Base-by-base conservation (phyloP, 2,329 filamentous ascomycete genomes). In the Fusarium avenaceum region DNA sequence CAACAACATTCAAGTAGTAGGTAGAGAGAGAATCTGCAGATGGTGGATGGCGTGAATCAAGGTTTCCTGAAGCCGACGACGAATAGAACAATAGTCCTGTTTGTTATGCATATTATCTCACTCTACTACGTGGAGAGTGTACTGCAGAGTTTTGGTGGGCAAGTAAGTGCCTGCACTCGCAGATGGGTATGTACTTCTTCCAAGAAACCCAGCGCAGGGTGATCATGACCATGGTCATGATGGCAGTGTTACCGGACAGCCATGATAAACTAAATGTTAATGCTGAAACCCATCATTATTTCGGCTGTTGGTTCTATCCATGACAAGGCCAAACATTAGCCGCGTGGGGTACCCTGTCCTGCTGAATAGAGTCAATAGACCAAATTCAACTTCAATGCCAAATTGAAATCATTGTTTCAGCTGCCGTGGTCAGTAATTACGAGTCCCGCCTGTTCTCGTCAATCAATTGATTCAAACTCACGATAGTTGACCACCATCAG, bases 211-310 rank as follows among this genome's bases (percentile, higher is more conserved):
- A 35, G 39, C 26, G 20, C 33, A 35, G 60, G 45, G 39, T 28
- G 26, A 26, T 26, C 26, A 26, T 26, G 26, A 26, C 26, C 13
- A 33, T 53, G 44, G 51, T 40, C 52, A 63, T 69, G 66, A 69
- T 67, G 53, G 50, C 7, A 35, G 15, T n/a, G 17, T n/a, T 17
- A 45, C 28, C 17, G 20, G 24, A 19, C 43, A 46, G 32, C 66
- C 66, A 67, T 69, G 46, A 68, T 24, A 24, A 24, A 7, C 24
- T 24, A 30, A 65, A 67, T 69, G 54, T 38, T 38, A 9, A 38
- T 38, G 17, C 63, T 65, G 60, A 64, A 63, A 54, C 54, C 52
- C 52, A 68, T 71, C 64, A 70, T 65, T 47, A 57, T 49, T 55
- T 57, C 53, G 33, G 50, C 47, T 54, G 44, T 33, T 40, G 47